These are phyloP conservation scores for Chaetomium cochliodes DNA, from an alignment of 495 filamentous ascomycete genomes.

Conservation along the genomic window DNA sequence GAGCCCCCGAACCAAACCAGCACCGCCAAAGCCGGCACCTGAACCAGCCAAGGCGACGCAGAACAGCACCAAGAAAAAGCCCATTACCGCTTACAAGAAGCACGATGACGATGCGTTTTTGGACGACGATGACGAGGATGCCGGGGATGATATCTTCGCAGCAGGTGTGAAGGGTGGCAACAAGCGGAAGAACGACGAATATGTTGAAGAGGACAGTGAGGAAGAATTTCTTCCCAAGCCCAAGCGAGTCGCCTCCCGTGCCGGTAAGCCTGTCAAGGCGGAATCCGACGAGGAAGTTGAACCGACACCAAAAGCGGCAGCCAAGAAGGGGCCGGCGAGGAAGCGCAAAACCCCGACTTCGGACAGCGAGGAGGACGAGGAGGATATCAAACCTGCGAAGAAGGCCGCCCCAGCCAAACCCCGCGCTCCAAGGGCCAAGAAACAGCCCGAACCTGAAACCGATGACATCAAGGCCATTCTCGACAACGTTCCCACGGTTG, in stretches of 20 bases:
- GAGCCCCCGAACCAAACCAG: slow-evolving; percentile 44
- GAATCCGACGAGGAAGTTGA: slow-evolving; percentile 45
- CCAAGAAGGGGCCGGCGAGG: slow-evolving; percentile 44
- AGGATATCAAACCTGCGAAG: slow-evolving; percentile 48
- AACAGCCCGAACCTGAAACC: slow-evolving; percentile 54
- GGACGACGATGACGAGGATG: slow-evolving; percentile 65
- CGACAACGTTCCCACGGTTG: slow-evolving; percentile 77
- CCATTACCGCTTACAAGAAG: slow-evolving; percentile 34
- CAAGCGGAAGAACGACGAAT: slow-evolving; percentile 68
- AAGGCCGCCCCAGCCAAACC: slow-evolving; percentile 56
- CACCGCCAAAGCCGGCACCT: slow-evolving; percentile 26
- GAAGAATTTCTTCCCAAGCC: slow-evolving; percentile 54
- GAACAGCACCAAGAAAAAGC: slow-evolving; percentile 33
- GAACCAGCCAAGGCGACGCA: slow-evolving; percentile 29
- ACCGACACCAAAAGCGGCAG: slow-evolving; percentile 33
- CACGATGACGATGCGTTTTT: slow-evolving; percentile 52
- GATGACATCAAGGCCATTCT: slow-evolving; percentile 80
- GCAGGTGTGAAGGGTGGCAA: slow-evolving; percentile 56
- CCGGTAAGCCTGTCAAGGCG: slow-evolving; percentile 40
- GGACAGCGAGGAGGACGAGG: slow-evolving; percentile 49
- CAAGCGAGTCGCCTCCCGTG: slow-evolving; percentile 46
- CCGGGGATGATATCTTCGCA: slow-evolving; percentile 70
- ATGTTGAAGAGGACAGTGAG: slow-evolving; percentile 60
- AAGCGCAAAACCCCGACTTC: slow-evolving; percentile 49
- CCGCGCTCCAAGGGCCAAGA: slow-evolving; percentile 57